Conservation (phyloP, 495 filamentous ascomycete genomes). For the Penicillium fimorum region DNA sequence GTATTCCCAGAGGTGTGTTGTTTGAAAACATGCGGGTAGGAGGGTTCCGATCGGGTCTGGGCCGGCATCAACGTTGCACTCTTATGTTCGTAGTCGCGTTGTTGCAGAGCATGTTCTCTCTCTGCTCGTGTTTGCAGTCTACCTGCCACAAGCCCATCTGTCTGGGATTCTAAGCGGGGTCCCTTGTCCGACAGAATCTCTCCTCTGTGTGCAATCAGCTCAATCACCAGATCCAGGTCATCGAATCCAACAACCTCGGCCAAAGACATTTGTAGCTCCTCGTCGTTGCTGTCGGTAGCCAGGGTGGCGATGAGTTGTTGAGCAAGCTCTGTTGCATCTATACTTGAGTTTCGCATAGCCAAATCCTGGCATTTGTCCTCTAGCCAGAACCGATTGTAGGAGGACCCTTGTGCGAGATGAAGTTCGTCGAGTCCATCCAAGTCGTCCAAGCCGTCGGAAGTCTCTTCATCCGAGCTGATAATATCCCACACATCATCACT, state of each 20-base stretch:
- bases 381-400: conserved; percentile 61
- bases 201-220: conserved; percentile 69
- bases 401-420: conserved; percentile 17
- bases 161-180: conserved; percentile 39
- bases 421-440: conserved; percentile 22
- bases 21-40: conserved; percentile 94
- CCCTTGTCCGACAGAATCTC: conserved; percentile 53
- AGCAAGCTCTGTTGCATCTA: conserved; percentile 60
- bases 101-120: conserved; percentile 70
- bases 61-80: conserved; percentile 62
- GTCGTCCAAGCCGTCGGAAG: conserved; percentile 47
- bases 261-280: conserved; percentile 84
- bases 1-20: conserved; percentile 78
- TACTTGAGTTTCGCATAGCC: conserved; percentile 56
- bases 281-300: conserved; percentile 65
- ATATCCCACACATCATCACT: conserved; percentile 89
- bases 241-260: conserved; percentile 90
- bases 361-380: conserved; percentile 59
- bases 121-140: conserved; percentile 71
- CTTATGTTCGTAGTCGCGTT: conserved; percentile 81
- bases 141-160: conserved; percentile 50
- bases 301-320: conserved; percentile 70
- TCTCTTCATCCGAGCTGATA: conserved; percentile 69
- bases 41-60: conserved; percentile 56
- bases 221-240: conserved; percentile 84